phyloP scores from a whole-genome alignment of 75 land plant genomes.

The Chamaecyparis obtusa region DNA sequence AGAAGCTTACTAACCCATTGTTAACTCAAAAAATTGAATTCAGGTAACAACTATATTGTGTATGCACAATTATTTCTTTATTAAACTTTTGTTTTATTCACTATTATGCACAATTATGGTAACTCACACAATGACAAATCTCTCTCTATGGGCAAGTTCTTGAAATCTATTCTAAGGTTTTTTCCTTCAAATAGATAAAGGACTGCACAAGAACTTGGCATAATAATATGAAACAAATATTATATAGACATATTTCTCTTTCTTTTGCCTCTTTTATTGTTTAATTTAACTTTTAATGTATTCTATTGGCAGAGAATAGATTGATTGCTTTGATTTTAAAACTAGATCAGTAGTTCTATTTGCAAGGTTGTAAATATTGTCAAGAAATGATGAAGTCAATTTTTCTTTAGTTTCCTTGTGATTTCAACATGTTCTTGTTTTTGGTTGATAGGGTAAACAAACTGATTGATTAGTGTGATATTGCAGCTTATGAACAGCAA shows the following conservation, averaged over 20 bases:
- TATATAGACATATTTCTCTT: background rate
- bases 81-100: too few relatives aligned
- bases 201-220: background rate
- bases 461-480: background rate
- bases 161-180: background rate
- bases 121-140: background rate
- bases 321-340: background rate
- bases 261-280: background rate
- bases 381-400: background rate
- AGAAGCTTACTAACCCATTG: too few relatives aligned
- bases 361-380: background rate
- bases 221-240: background rate
- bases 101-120: background rate
- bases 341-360: background rate
- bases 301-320: background rate
- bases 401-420: background rate
- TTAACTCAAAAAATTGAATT: too few relatives aligned
- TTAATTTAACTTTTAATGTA: background rate
- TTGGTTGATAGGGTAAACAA: background rate
- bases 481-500: constrained; percentile 78
- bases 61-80: background rate
- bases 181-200: background rate
- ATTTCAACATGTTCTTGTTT: background rate
- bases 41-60: background rate
- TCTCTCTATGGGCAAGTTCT: background rate